Evolutionary conservation across 345 rosid genomes (phyloP).

Genomic region (Citrus inodora): DNA sequence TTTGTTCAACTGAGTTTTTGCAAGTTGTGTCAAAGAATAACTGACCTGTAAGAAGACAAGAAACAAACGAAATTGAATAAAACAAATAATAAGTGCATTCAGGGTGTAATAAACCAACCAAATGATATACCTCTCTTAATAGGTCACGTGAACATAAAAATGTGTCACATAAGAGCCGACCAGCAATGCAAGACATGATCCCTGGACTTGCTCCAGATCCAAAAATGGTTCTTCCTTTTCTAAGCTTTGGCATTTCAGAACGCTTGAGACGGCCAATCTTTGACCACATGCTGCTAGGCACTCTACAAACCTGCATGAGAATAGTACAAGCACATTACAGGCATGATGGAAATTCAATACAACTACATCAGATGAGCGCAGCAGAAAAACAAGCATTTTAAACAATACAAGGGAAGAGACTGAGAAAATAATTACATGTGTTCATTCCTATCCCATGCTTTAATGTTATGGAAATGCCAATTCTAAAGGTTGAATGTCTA

Average conservation of each 20-base stretch:
- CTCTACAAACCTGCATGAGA: conserved; percentile 72
- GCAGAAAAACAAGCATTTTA: neutral
- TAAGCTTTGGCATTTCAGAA: conserved; percentile 84
- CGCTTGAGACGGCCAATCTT: conserved; percentile 97
- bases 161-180: conserved; percentile 93
- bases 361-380: conserved; percentile 3
- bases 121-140: conserved; percentile 67
- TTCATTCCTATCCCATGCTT: neutral
- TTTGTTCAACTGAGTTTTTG: conserved; percentile 83
- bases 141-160: conserved; percentile 86
- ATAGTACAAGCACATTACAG: neutral
- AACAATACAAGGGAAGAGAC: neutral
- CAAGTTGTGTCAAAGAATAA: conserved; percentile 90
- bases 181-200: conserved; percentile 91
- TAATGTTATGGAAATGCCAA: neutral
- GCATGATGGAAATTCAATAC: neutral
- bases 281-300: conserved; percentile 93
- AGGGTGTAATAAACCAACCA: conserved; percentile 13
- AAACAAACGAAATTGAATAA: conserved; percentile 20
- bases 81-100: conserved; percentile 1
- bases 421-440: neutral
- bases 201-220: conserved; percentile 97
- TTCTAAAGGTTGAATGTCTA: neutral
- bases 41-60: conserved; percentile 69
- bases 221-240: conserved; percentile 63